These are phyloP conservation scores for Selaginella tamariscina DNA, from an alignment of 75 land plant genomes.

Conservation along the genomic window DNA sequence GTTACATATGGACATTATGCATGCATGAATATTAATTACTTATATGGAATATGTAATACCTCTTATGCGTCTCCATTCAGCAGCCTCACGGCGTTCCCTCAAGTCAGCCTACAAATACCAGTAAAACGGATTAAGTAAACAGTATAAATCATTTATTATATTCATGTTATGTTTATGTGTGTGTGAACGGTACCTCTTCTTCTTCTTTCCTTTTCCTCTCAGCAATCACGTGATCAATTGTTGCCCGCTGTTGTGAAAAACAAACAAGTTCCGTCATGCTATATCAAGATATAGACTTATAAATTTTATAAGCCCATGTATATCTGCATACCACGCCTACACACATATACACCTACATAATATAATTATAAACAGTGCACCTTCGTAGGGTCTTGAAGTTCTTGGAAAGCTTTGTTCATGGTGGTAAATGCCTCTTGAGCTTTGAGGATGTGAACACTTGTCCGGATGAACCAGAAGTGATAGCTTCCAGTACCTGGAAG, in stretches of 20 bases:
- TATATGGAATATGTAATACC: constrained; percentile 36
- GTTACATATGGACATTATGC: no score
- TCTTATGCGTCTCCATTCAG: constrained; percentile 82
- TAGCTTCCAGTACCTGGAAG: constrained; percentile 82
- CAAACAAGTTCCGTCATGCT: neutral
- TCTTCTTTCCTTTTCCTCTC: constrained; percentile 49
- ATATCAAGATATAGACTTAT: no score
- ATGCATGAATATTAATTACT: no score
- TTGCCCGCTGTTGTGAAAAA: constrained; percentile 38
- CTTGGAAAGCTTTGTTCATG: constrained; percentile 83
- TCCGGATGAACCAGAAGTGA: constrained; percentile 97
- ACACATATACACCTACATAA: no score
- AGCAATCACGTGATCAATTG: constrained; percentile 58
- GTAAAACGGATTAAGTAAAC: neutral
- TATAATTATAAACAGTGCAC: constrained; percentile 23
- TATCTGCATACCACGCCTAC: no score
- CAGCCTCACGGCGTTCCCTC: constrained; percentile 72
- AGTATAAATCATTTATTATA: neutral
- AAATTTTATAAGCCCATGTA: no score
- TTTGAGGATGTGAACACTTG: constrained; percentile 91
- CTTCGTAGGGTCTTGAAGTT: constrained; percentile 82
- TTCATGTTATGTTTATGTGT: neutral
- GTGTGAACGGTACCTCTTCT: constrained; percentile 38
- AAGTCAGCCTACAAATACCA: constrained; percentile 45
- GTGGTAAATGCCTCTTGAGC: constrained; percentile 88